These are phyloP conservation scores for Ophidiomyces ophidiicola DNA, from an alignment of 2,329 filamentous ascomycete genomes.

Conservation along the genomic window DNA sequence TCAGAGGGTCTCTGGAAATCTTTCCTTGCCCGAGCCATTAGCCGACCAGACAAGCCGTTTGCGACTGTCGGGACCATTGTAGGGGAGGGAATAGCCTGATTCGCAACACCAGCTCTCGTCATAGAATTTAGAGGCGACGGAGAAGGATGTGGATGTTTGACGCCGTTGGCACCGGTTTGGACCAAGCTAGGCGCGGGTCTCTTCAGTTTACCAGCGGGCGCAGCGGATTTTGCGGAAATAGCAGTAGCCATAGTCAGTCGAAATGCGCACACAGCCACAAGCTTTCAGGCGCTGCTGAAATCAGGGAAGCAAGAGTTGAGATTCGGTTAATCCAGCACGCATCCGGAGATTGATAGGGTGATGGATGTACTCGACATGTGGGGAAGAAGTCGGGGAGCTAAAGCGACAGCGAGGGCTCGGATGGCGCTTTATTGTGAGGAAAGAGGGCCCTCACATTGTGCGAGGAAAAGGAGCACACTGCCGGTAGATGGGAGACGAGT, in stretches of 20 bases:
- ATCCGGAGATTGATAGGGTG: conserved; percentile 1
- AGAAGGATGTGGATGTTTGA: conserved; percentile 46
- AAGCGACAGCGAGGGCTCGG: too few relatives aligned
- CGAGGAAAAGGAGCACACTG: background rate
- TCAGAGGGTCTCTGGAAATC: conserved; percentile 39
- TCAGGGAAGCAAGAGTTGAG: background rate
- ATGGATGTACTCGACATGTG: conserved; percentile 13
- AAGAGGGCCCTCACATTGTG: background rate
- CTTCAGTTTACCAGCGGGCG: conserved; percentile 50
- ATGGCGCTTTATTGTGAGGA: background rate
- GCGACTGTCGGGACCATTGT: conserved; percentile 31
- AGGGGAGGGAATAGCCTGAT: conserved; percentile 40
- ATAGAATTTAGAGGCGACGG: conserved; percentile 43
- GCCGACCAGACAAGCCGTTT: conserved; percentile 30
- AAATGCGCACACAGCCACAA: conserved; percentile 5
- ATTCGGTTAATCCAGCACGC: background rate
- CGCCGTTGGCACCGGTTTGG: conserved; percentile 49
- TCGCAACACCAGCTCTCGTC: conserved; percentile 43
- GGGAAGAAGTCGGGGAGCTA: conserved; percentile 7
- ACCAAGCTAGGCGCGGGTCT: conserved; percentile 50
- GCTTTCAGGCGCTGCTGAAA: background rate
- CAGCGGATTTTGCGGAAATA: conserved; percentile 33
- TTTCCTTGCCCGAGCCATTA: conserved; percentile 29
- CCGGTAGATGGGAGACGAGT: background rate
- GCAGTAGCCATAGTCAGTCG: conserved; percentile 32